A percentile compares a stretch with the other conserved stretches of the same genome.
These are phyloP conservation scores for Solanum microdontum DNA, from an alignment of 257 asterid genomes.

Conservation along the genomic window DNA sequence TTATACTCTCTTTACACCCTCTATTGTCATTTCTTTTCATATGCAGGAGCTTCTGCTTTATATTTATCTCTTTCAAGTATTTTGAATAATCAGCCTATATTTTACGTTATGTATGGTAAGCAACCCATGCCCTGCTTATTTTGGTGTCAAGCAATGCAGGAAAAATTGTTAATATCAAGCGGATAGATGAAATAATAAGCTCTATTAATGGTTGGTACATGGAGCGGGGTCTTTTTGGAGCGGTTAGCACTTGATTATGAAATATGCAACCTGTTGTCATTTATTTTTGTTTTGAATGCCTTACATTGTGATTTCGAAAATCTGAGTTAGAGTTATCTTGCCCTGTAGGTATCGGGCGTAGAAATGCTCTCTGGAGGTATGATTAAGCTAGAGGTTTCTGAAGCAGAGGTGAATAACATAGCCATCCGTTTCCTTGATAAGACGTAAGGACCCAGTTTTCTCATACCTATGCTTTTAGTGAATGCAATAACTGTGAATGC, in stretches of 20 bases:
- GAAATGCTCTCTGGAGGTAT: slow-evolving; percentile 97
- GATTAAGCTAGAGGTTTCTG: slow-evolving; percentile 75
- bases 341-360: slow-evolving; percentile 71
- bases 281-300: not conserved
- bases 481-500: not conserved
- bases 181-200: slow-evolving; percentile 76
- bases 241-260: slow-evolving; percentile 41
- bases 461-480: not conserved
- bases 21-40: not conserved
- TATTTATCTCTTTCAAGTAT: not conserved
- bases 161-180: slow-evolving; percentile 84
- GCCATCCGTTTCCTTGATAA: slow-evolving; percentile 83
- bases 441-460: slow-evolving; percentile 42
- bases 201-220: slow-evolving; percentile 94
- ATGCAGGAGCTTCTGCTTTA: not conserved
- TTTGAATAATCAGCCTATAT: not conserved
- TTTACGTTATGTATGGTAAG: slow-evolving; percentile 26
- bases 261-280: not conserved
- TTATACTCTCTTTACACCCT: not conserved
- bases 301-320: not conserved
- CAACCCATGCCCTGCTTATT: slow-evolving; percentile 6
- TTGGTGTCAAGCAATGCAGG: slow-evolving; percentile 71
- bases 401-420: slow-evolving; percentile 88
- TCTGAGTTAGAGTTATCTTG: not conserved
- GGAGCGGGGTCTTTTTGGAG: slow-evolving; percentile 97